Base-by-base conservation (phyloP, 2,329 filamentous ascomycete species). In the Aspergillus terreus region DNA sequence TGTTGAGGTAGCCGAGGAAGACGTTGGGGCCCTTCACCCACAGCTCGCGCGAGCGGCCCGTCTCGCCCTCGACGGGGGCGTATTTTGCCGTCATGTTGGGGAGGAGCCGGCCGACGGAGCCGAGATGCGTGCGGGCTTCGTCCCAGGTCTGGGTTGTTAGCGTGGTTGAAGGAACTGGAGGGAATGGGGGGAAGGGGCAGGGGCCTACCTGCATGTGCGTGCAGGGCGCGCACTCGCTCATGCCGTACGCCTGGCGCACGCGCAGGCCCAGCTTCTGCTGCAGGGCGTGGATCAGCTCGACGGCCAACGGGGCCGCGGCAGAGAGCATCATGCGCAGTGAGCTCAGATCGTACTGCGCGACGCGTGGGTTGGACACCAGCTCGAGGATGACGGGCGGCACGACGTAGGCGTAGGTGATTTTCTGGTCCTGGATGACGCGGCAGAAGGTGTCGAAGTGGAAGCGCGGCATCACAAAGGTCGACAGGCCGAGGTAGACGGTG, bases 11-110 rank as follows among this genome's bases (percentile, higher is more conserved):
- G 2, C 87, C 88, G 49, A 79, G 74, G 72, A 92, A 92, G 19
- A 92, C 76, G 50, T 92, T 92, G 0, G 88, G 88, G 0, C 89
- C 89, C 54, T 83, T 84, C 52, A 92, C 75, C 79, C 88, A 88
- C 1, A 81, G 66, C 58, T 81, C 78, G 27, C 76, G 42, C 12
- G 54, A 44, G 4, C 7, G 15, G 12, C 23, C 38, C 1, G 46
- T 19, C 12, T 54, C 48, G 32, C 44, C 56, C 10, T 54, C 49
- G 1, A 55, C 46, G 2, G 47, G 25, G 5, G 47, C 45, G 21
- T 49, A 55, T 19, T 50, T 51, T 14, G 54, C 54, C 4, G 36
- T 49, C 52, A 58, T 53, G 45, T 56, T 54, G 30, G 11, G 71
- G 27, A 58, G 33, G 5, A 55, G 54, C 2, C 50, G 54, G 14